Evolutionary conservation across 169 alveolate species (phyloP).

Genomic region (Plasmodium knowlesi): DNA sequence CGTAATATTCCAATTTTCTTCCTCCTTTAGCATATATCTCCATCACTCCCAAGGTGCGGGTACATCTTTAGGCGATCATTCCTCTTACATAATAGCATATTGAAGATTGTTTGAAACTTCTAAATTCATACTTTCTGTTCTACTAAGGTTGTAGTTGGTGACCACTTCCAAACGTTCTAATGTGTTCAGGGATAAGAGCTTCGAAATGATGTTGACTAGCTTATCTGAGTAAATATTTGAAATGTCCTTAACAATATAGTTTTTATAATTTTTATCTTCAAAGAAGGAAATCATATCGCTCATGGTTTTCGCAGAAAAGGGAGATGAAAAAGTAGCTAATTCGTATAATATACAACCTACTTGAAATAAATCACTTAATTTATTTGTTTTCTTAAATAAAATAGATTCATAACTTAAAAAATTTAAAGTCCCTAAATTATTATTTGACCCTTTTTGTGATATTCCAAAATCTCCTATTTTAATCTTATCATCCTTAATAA

Average conservation of each 20-base stretch:
- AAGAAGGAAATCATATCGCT: conserved; percentile 50
- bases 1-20: not conserved
- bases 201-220: conserved; percentile 49
- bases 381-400: conserved; percentile 53
- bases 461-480: conserved; percentile 89
- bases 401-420: conserved; percentile 74
- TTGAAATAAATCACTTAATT: conserved; percentile 77
- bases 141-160: conserved; percentile 16
- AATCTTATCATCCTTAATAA: conserved; percentile 81
- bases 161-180: conserved; percentile 50
- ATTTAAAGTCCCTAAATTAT: conserved; percentile 57
- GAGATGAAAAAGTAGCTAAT: conserved; percentile 77
- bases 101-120: not conserved
- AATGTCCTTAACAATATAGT: conserved; percentile 37
- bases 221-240: conserved; percentile 43
- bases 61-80: not conserved
- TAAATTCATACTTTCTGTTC: not conserved
- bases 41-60: not conserved
- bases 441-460: conserved; percentile 76
- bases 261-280: conserved; percentile 72
- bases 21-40: not conserved
- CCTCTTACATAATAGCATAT: not conserved
- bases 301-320: conserved; percentile 63
- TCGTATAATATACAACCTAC: conserved; percentile 80
- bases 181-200: conserved; percentile 43